These are phyloP conservation scores for Salix purpurea DNA, from an alignment of 345 rosid genomes.

Conservation along the genomic window DNA sequence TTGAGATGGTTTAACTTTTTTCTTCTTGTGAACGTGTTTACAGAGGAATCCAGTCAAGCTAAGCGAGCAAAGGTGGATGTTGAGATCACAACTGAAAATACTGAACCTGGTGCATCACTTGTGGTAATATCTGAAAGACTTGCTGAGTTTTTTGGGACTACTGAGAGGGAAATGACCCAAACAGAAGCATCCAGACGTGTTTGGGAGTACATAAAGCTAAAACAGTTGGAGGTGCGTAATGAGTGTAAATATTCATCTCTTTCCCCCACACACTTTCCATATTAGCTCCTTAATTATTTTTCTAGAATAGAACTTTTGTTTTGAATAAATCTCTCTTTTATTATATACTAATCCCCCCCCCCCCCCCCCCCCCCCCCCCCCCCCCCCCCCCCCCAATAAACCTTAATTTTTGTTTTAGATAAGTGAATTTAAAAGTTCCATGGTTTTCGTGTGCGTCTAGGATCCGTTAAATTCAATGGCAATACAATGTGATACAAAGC, in stretches of 20 bases:
- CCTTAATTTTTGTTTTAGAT: background rate
- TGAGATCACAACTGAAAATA: slow-evolving; percentile 44
- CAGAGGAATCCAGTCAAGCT: slow-evolving; percentile 76
- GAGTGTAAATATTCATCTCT: slow-evolving; percentile 1
- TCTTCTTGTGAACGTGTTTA: slow-evolving; percentile 7
- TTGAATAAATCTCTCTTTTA: background rate
- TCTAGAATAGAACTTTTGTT: background rate
- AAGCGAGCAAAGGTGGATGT: slow-evolving; percentile 62
- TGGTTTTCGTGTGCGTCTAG: slow-evolving; percentile 32
- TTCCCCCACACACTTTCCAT: background rate
- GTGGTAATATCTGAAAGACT: slow-evolving; percentile 68
- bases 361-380: background rate
- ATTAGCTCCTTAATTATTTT: background rate
- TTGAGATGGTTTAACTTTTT: slow-evolving; percentile 9
- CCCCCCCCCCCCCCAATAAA: background rate
- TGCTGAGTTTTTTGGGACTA: slow-evolving; percentile 70
- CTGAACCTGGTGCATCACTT: slow-evolving; percentile 41
- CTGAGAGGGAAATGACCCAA: slow-evolving; percentile 59
- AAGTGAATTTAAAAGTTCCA: background rate
- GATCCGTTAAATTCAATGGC: slow-evolving; percentile 75
- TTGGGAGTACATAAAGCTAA: slow-evolving; percentile 73
- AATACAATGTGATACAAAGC: slow-evolving; percentile 73
- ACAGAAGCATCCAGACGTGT: slow-evolving; percentile 53
- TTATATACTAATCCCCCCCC: background rate
- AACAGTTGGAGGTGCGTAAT: slow-evolving; percentile 68